phyloP scores from a whole-genome alignment of 2,329 filamentous ascomycete species.

The Fusarium buxicola region DNA sequence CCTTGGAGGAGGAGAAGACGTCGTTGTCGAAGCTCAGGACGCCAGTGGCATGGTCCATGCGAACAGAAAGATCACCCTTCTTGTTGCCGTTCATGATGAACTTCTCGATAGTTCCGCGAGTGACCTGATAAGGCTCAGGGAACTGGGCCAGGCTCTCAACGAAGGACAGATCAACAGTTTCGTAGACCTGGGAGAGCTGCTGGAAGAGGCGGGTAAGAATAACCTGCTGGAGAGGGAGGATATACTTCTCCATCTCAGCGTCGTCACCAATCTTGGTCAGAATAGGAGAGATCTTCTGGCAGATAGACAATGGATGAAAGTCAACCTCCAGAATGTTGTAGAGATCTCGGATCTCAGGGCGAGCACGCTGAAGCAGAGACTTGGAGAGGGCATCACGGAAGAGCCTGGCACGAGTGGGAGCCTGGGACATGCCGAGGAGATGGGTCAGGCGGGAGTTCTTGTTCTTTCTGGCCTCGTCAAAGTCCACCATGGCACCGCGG shows the following conservation, averaged over 20 bases:
- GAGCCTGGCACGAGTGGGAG: conserved; percentile 87
- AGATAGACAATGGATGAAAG: conserved; percentile 98
- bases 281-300: conserved; percentile 98
- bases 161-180: conserved; percentile 94
- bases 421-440: conserved; percentile 90
- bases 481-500: conserved; percentile 93
- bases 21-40: conserved; percentile 98
- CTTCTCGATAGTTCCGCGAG: conserved; percentile 92
- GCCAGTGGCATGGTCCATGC: conserved; percentile 94
- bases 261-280: conserved; percentile 92
- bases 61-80: conserved; percentile 97
- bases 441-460: conserved; percentile 98
- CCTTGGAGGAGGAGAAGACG: conserved; percentile 97
- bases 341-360: conserved; percentile 93
- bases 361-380: conserved; percentile 89
- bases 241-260: conserved; percentile 96
- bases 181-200: conserved; percentile 98
- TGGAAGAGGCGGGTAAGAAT: conserved; percentile 98
- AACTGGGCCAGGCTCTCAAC: conserved; percentile 95
- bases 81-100: conserved; percentile 99
- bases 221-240: conserved; percentile 95
- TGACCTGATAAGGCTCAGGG: conserved; percentile 95
- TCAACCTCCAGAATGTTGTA: conserved; percentile 99
- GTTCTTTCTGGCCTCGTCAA: conserved; percentile 97
- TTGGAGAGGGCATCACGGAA: conserved; percentile 98